These are phyloP conservation scores for Hemerocallis citrina DNA, from an alignment of 106 monocot genomes.

Conservation along the genomic window DNA sequence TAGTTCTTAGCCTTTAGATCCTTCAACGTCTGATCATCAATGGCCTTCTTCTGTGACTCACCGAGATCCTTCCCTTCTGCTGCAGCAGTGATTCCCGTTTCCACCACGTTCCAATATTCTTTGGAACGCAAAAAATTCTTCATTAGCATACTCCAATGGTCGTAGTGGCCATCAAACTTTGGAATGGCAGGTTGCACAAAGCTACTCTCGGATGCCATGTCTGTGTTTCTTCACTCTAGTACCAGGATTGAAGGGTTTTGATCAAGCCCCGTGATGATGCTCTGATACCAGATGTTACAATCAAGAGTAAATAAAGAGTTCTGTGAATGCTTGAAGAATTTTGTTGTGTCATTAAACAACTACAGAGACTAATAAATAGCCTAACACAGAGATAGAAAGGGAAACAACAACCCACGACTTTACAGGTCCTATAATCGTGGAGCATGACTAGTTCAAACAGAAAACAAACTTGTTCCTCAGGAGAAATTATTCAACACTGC, in stretches of 20 bases:
- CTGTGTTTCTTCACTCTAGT: not conserved
- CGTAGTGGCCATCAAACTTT: not conserved
- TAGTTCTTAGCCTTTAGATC: slow-evolving; percentile 6
- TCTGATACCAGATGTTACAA: not conserved
- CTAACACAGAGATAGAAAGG: too few species aligned
- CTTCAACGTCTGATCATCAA: not conserved
- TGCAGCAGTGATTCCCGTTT: not conserved
- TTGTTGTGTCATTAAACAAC: not conserved
- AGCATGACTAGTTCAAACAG: too few species aligned
- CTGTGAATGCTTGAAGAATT: not conserved
- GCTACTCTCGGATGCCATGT: not conserved
- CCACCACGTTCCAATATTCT: not conserved
- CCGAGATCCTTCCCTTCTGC: not conserved
- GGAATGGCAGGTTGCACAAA: not conserved
- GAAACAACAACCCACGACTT: too few species aligned
- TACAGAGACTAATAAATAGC: too few species aligned
- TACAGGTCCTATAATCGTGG: too few species aligned
- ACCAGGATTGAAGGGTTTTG: too few species aligned
- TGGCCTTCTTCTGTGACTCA: not conserved
- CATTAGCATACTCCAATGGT: not conserved
- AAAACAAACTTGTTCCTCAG: too few species aligned
- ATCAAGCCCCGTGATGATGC: too few species aligned
- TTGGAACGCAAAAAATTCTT: not conserved
- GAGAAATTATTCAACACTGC: too few species aligned
- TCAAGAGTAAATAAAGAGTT: not conserved